Percentiles rank a stretch among this genome's conserved stretches.
Evolutionary conservation across 2,329 filamentous ascomycete species (phyloP).

Genomic region (Tolypocladium endophyticum): DNA sequence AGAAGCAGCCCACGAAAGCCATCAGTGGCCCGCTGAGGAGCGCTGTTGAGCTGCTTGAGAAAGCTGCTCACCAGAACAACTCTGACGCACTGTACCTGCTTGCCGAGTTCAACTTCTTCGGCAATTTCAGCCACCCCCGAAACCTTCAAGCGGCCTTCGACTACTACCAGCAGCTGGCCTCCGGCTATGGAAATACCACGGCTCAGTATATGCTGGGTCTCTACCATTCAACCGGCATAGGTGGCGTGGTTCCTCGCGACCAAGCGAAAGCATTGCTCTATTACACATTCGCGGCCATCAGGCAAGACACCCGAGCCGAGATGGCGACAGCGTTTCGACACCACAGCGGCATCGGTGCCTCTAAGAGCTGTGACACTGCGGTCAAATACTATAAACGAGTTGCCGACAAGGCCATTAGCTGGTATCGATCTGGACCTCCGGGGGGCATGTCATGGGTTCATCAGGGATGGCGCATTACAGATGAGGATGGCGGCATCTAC

Average conservation of each 20-base stretch:
- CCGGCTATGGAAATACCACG: slow-evolving; percentile 72
- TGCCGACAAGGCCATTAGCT: slow-evolving; percentile 83
- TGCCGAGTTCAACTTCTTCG: slow-evolving; percentile 93
- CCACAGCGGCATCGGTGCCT: slow-evolving; percentile 73
- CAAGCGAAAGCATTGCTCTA: slow-evolving; percentile 89
- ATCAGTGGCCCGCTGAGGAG: slow-evolving; percentile 34
- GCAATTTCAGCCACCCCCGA: slow-evolving; percentile 80
- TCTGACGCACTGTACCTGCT: slow-evolving; percentile 82
- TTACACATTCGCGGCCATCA: slow-evolving; percentile 84
- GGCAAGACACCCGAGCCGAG: slow-evolving; percentile 73
- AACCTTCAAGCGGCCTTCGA: slow-evolving; percentile 72
- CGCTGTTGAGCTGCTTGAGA: slow-evolving; percentile 41
- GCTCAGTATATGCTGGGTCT: slow-evolving; percentile 94
- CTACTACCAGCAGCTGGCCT: slow-evolving; percentile 70
- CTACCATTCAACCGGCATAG: slow-evolving; percentile 90
- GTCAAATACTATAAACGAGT: slow-evolving; percentile 85
- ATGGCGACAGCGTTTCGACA: slow-evolving; percentile 90
- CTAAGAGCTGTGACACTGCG: slow-evolving; percentile 76
- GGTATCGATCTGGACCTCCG: slow-evolving; percentile 81
- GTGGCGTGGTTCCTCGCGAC: slow-evolving; percentile 67
- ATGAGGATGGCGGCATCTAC: slow-evolving; percentile 86
- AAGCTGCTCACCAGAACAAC: slow-evolving; percentile 46
- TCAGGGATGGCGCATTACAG: slow-evolving; percentile 77
- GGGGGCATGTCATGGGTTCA: slow-evolving; percentile 70
- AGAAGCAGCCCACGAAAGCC: slow-evolving; percentile 18